A percentile compares a stretch with the other conserved stretches of the same genome.
phyloP scores from a whole-genome alignment of 1,284 basidiomycete genomes.

The Blastosporella zonata region DNA sequence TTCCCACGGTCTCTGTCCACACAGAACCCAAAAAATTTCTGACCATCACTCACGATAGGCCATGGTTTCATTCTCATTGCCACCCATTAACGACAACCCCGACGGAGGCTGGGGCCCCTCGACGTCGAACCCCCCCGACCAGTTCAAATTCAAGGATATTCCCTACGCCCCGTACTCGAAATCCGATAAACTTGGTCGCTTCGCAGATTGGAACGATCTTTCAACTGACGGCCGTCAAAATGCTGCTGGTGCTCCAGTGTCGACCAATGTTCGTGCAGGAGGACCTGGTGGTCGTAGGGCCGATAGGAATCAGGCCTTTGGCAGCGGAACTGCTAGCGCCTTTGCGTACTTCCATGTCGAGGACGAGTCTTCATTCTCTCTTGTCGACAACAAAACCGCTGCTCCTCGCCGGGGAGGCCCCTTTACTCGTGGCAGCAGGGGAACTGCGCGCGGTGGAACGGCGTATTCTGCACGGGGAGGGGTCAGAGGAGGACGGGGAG shows the following conservation, averaged over 20 bases:
- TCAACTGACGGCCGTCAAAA: constrained; percentile 63
- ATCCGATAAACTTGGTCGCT: constrained; percentile 95
- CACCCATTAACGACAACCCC: constrained; percentile 76
- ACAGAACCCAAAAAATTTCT: constrained; percentile 28
- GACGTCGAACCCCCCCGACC: constrained; percentile 66
- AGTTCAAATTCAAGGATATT: constrained; percentile 87
- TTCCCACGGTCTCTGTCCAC: constrained; percentile 43
- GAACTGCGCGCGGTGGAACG: constrained; percentile 39
- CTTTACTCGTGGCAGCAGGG: constrained; percentile 62
- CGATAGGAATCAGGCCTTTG: constrained; percentile 69
- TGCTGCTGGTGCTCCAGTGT: constrained; percentile 46
- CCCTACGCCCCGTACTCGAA: constrained; percentile 98
- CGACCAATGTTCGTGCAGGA: constrained; percentile 47
- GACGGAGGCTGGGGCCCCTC: constrained; percentile 85
- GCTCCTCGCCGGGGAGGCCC: constrained; percentile 61
- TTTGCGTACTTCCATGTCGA: constrained; percentile 99
- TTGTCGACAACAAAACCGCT: constrained; percentile 86
- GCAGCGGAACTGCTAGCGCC: constrained; percentile 85
- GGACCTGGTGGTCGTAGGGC: constrained; percentile 54
- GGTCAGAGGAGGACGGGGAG: constrained; percentile 51
- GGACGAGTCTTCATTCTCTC: constrained; percentile 96
- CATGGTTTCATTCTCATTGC: constrained; percentile 77
- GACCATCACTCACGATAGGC: constrained; percentile 12
- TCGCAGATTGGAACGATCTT: constrained; percentile 95
- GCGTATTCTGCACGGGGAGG: constrained; percentile 44